A percentile compares a stretch with the other conserved stretches of the same genome.
Conservation (phyloP, 2,329 filamentous ascomycete species). For the Davidsoniella eucalypti region DNA sequence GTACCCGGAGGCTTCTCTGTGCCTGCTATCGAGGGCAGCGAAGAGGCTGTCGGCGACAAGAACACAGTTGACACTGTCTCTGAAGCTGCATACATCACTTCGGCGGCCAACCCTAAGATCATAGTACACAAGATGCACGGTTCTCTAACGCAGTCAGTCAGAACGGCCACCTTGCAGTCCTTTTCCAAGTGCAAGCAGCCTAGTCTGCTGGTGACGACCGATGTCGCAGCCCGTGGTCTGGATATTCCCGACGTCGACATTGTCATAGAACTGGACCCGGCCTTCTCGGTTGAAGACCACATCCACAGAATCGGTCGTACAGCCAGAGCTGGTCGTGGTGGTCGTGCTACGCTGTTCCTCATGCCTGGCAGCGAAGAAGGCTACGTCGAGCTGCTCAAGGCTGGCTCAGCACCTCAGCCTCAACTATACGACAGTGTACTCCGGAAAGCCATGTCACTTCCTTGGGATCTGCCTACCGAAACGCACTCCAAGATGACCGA, state of each 20-base stretch:
- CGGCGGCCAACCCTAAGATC: conserved; percentile 55
- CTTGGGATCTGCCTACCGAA: conserved; percentile 52
- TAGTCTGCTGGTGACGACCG: conserved; percentile 77
- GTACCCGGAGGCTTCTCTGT: conserved; percentile 16
- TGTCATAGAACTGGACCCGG: conserved; percentile 90
- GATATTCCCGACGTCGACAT: conserved; percentile 91
- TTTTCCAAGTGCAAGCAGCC: conserved; percentile 62
- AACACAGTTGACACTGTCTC: conserved; percentile 44
- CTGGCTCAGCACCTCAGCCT: conserved; percentile 29
- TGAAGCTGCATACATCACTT: conserved; percentile 55
- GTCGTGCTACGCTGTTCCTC: conserved; percentile 76
- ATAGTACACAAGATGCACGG: conserved; percentile 77
- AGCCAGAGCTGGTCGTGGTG: conserved; percentile 76
- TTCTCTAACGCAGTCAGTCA: conserved; percentile 71
- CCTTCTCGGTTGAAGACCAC: conserved; percentile 85
- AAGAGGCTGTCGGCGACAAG: conserved; percentile 15
- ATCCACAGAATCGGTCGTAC: conserved; percentile 90
- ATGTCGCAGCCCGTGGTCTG: conserved; percentile 87
- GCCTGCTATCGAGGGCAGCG: conserved; percentile 16
- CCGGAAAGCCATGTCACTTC: conserved; percentile 47
- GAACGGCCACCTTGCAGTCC: conserved; percentile 68
- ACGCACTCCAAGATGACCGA: conserved; percentile 36
- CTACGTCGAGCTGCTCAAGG: conserved; percentile 59
- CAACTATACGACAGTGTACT: conserved; percentile 38
- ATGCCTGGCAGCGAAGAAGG: conserved; percentile 83